These are phyloP conservation scores for Eucalyptus sp. DNA, from an alignment of 345 rosid genomes.

Conservation along the genomic window DNA sequence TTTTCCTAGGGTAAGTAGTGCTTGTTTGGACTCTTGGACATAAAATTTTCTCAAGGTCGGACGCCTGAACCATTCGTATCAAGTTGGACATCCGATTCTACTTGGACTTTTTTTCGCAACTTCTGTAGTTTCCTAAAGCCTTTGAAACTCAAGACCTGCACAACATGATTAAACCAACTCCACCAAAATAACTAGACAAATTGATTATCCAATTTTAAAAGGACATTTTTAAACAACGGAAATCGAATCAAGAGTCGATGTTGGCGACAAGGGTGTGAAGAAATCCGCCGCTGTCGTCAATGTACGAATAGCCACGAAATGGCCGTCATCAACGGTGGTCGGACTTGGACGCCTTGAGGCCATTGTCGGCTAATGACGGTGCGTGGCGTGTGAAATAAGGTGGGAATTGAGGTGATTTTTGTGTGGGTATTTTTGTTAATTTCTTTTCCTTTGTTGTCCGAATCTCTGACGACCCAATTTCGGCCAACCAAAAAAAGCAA, in stretches of 20 bases:
- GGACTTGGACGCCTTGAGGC: neutral
- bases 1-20: neutral
- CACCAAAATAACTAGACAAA: neutral
- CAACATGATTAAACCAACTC: neutral
- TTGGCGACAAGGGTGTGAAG: neutral
- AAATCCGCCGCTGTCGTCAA: neutral
- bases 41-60: neutral
- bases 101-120: neutral
- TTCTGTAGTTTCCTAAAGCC: neutral
- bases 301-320: neutral
- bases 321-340: neutral
- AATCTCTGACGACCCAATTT: neutral
- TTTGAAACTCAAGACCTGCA: neutral
- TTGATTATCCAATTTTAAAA: neutral
- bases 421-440: neutral
- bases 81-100: neutral
- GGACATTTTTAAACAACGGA: neutral
- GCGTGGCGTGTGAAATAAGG: neutral
- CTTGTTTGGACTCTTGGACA: neutral
- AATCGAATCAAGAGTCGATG: neutral
- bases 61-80: neutral
- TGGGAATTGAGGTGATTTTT: neutral
- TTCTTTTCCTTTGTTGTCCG: neutral
- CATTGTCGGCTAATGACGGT: neutral
- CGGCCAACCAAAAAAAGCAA: neutral